Evolutionary conservation across 768 basidiomycete genomes (phyloP), one percentile per base, ranked within the genome.

Genomic region (Mycena vulgaris): DNA sequence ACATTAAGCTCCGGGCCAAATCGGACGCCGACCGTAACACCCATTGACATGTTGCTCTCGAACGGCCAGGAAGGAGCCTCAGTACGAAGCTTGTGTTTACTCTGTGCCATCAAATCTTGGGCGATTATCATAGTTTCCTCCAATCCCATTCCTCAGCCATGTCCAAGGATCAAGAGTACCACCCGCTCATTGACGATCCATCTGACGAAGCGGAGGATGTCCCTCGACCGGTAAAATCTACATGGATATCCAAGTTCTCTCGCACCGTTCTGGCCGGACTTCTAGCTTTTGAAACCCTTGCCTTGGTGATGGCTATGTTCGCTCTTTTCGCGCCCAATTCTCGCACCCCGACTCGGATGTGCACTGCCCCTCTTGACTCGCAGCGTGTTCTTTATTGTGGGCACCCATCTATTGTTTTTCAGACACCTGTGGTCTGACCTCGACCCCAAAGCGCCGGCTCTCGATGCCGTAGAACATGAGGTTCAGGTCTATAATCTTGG

Each of bases 361-460:
- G 65, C 47, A 57, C 56, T 25, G 42, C 59, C 45, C 40, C 53
- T 33, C 30, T 35, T 37, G 5, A 11, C 8, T 49, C 56, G 19
- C 30, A 67, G 7, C n/a, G 42, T 8, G 66, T 67, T 27, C 66
- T 67, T 47, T 67, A 67, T 60, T 67, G 66, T 67, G 55, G 10
- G 56, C 47, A 39, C n/a, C n/a, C n/a, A 5, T 2, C 6, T 39
- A 35, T 19, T 21, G 5, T n/a, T 23, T 14, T 27, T 13, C 7
- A 9, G 21, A 11, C 9, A 30, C 14, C 4, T 52, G 11, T 47
- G 5, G n/a, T n/a, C n/a, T 25, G 7, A 13, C n/a, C n/a, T n/a
- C 35, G 11, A 56, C 23, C 10, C 17, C 14, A n/a, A 39, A 70
- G 69, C 69, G 21, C 69, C 69, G 10, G 69, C 69, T 5, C 62